Conservation (phyloP, 2,329 filamentous ascomycete genomes). For the Diaporthe vexans region DNA sequence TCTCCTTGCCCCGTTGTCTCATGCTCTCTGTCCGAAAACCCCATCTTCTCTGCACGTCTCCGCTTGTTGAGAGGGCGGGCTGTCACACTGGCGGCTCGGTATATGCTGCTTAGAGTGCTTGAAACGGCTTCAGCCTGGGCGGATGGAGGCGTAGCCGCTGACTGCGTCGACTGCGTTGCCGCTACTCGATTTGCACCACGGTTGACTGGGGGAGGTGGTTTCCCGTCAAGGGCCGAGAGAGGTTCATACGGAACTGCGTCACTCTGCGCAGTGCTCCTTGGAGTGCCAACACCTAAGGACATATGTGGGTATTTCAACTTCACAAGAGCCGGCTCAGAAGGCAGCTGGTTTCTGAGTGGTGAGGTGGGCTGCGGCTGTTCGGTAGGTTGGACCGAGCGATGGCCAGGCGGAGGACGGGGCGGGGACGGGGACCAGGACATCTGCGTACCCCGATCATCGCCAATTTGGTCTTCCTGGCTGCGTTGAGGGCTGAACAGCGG, state of each 20-base stretch:
- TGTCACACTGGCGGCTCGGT: neutral
- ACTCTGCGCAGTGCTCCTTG: constrained; percentile 49
- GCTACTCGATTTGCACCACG: constrained; percentile 42
- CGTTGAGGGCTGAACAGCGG: neutral
- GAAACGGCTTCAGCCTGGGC: constrained; percentile 49
- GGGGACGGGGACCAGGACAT: constrained; percentile 18
- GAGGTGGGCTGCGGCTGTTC: neutral
- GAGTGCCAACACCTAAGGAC: constrained; percentile 42
- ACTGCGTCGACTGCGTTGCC: constrained; percentile 9
- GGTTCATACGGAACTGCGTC: constrained; percentile 51
- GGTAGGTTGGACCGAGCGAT: neutral
- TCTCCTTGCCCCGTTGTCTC: neutral
- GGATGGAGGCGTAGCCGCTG: constrained; percentile 50
- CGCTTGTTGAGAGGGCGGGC: neutral
- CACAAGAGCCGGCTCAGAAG: neutral
- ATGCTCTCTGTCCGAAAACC: neutral
- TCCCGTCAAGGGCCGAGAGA: constrained; percentile 45
- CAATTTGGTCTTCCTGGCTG: neutral
- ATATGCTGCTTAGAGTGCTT: constrained; percentile 46
- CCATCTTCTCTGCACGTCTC: constrained; percentile 16
- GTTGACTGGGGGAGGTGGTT: constrained; percentile 44
- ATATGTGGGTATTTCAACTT: constrained; percentile 34
- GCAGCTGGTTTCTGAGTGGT: neutral
- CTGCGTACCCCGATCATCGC: neutral
- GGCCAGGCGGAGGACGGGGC: neutral